phyloP scores from a whole-genome alignment of 1,139 yeast genomes.

The Yamadazyma friedrichii region DNA sequence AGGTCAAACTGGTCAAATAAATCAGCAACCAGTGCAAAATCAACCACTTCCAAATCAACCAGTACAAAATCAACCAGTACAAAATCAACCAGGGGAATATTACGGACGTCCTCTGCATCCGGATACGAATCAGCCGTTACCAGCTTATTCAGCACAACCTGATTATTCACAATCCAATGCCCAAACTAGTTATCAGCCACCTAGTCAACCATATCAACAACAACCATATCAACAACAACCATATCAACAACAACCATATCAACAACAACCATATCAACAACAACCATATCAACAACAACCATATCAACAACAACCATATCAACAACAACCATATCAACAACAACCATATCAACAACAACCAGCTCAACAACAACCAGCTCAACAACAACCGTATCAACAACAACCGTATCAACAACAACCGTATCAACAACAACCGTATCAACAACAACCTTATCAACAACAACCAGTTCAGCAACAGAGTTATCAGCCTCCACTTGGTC shows the following conservation, averaged over 20 bases:
- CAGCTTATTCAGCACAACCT: neutral
- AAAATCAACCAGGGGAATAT: neutral
- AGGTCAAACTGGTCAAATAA: neutral
- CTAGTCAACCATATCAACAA: neutral
- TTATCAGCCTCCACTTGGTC: constrained; percentile 4
- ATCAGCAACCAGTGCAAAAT: constrained; percentile 2
- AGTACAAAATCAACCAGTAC: neutral
- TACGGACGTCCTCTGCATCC: neutral
- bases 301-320: constrained; percentile 1
- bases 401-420: neutral
- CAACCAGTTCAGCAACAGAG: too few species aligned
- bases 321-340: neutral
- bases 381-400: constrained; percentile 9
- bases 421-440: neutral
- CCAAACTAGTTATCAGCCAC: constrained; percentile 1
- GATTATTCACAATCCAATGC: neutral
- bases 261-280: too few species aligned
- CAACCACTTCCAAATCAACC: neutral
- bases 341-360: neutral
- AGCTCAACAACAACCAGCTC: constrained; percentile 1
- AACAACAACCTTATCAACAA: constrained; percentile 5
- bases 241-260: too few species aligned
- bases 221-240: too few species aligned
- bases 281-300: too few species aligned
- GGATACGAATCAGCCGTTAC: neutral